Base-by-base conservation (phyloP, 2,329 filamentous ascomycete species). In the Venturia effusa region DNA sequence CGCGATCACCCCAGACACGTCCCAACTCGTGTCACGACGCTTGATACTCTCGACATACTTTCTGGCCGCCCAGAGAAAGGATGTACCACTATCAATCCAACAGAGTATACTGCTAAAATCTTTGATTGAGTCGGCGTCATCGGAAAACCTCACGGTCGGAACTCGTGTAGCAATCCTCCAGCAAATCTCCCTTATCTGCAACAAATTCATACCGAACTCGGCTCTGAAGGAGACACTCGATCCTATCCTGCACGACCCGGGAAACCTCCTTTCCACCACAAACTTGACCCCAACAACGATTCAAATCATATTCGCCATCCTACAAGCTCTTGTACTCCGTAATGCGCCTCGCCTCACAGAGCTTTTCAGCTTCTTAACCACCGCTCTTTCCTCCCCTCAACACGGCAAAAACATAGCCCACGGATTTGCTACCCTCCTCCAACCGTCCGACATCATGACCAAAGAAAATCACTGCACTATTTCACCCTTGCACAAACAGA, bases 401-500 rank as follows among this genome's bases (percentile, higher is more conserved):
- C 79, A 80, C 51, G 83, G 83, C 60, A 75, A 74, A 48, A 76
- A 75, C 15, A 78, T 83, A 41, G 82, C 85, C 1, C 79, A 80
- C 59, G 80, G 82, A 32, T 88, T 88, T 68, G 73, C 79, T 17
- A 81, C 82, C 10, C 78, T 88, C 3, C 78, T 88, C 5, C 77
- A 82, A 32, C 79, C 83, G 2, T 84, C 87, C 67, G 83, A 86
- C 66, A 75, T 88, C 27, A 74, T 88, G 41, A 84, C 79, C 15
- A 80, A 83, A 66, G 74, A 79, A 43, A 88, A 88, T 68, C 81
- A 84, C 66, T 86, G 84, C 66, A 79, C 80, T 22, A 81, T 88
- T 43, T 82, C 85, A 3, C 77, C 84, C 3, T 76, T 88, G 2
- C 81, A 83, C 67, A 86, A 85, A 69, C 86, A 88, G 69, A 84